A percentile compares a stretch with the other conserved stretches of the same genome.
These are phyloP conservation scores for Rhynchospora breviuscula DNA, from an alignment of 176 grass and related monocot species.

Conservation along the genomic window DNA sequence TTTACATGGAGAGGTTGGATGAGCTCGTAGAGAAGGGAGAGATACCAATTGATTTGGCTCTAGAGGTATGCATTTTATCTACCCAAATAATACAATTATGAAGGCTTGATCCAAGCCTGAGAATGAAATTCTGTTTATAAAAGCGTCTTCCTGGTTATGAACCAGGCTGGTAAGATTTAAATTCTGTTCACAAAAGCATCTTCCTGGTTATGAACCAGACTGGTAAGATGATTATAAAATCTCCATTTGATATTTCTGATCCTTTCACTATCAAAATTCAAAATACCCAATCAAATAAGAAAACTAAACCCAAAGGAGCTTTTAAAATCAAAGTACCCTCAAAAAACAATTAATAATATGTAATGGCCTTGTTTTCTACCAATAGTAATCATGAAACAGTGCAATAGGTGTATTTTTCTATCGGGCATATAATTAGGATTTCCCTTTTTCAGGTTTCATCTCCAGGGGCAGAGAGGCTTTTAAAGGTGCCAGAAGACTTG, in stretches of 20 bases:
- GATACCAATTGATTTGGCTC: constrained; percentile 69
- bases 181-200: neutral
- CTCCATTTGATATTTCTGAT: neutral
- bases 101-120: neutral
- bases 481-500: constrained; percentile 67
- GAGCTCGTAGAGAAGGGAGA: constrained; percentile 59
- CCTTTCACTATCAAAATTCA: neutral
- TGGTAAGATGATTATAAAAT: neutral
- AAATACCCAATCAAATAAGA: neutral
- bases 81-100: neutral
- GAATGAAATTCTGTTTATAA: neutral
- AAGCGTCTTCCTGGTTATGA: neutral
- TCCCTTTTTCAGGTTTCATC: constrained; percentile 65
- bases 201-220: neutral
- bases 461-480: constrained; percentile 74
- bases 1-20: constrained; percentile 72
- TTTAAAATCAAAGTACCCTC: neutral
- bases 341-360: neutral
- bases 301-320: neutral
- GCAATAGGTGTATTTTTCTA: neutral
- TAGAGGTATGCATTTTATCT: constrained; percentile 45
- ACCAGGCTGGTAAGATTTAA: neutral
- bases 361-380: neutral
- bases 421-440: neutral
- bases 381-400: neutral